Base-by-base conservation (phyloP, 2,329 filamentous ascomycete genomes). In the Aschersonia sp. region DNA sequence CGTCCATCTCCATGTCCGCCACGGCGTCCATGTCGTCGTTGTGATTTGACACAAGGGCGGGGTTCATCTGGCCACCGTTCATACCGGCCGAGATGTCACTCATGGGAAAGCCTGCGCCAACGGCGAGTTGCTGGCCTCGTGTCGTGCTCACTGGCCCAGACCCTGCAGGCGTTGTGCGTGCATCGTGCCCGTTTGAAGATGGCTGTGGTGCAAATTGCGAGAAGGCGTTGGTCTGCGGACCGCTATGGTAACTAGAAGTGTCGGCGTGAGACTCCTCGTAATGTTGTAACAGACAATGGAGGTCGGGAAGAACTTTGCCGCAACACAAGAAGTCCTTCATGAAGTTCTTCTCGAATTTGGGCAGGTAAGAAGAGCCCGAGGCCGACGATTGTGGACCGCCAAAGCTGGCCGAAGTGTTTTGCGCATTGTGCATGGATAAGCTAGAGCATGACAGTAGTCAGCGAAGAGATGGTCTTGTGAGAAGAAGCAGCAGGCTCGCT, bases 261-360 rank as follows among this genome's bases (percentile, higher is more conserved):
- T 85, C 81, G 12, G 89, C 91, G 65, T 98, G 92, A 48, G 84
- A 80, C 67, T 96, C 91, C 66, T 98, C 92, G 62, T 96, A 98
- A 65, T 98, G 92, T 61, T 95, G 89, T 44, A 98, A 73, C 44
- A 98, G 74, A 61, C 97, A 92, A 68, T 98, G 92, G 56, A 98
- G 77, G 46, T 89, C 94, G 30, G 89, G 85, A 55, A 96, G 76
- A 32, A 84, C 91, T 58, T 87, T 78, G 58, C 89, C 89, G 67
- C 92, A 98, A 70, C 92, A 98, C 47, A 84, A 84, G 67, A 97
- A 97, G 68, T 97, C 89, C 65, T 84, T 84, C 87, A 97, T 94
- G 65, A 96, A 98, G 61, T 91, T 92, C 52, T 91, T 91, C 66
- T 98, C 92, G 61, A 96, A 80, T 65, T 95, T 96, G 7, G 89